Evolutionary conservation across 1,139 yeast genomes (phyloP).

Genomic region (Hyphopichia fennica): DNA sequence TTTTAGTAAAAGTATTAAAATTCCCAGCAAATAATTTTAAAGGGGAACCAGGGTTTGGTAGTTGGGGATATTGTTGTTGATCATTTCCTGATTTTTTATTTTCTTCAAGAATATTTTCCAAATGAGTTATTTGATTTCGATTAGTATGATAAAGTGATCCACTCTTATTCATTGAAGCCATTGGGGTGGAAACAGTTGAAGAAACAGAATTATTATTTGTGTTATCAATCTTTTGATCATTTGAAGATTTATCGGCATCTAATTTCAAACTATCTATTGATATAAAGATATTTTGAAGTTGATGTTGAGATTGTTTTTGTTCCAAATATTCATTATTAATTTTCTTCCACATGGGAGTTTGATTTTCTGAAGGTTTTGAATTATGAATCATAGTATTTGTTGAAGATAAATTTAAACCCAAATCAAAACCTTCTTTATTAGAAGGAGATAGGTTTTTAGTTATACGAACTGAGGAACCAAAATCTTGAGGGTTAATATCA

Average conservation of each 20-base stretch:
- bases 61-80: constrained; percentile 5
- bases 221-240: constrained; percentile 5
- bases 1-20: constrained; percentile 50
- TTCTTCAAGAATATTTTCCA: constrained; percentile 22
- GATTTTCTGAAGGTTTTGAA: constrained; percentile 18
- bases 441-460: constrained; percentile 15
- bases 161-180: constrained; percentile 18
- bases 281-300: constrained; percentile 34
- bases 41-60: constrained; percentile 35
- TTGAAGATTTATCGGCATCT: constrained; percentile 6
- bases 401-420: constrained; percentile 19
- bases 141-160: constrained; percentile 3
- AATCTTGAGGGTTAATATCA: constrained; percentile 13
- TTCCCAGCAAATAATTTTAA: constrained; percentile 39
- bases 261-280: constrained; percentile 11
- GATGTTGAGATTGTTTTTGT: constrained; percentile 26
- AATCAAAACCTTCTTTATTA: constrained; percentile 14
- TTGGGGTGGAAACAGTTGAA: constrained; percentile 40
- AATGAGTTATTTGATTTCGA: constrained; percentile 17
- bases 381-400: constrained; percentile 41
- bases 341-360: constrained; percentile 42
- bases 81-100: constrained; percentile 8
- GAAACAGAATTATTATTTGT: constrained; percentile 26
- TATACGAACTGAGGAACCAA: constrained; percentile 33
- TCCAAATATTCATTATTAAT: constrained; percentile 29